Evolutionary conservation across 2,329 filamentous ascomycete species (phyloP).

Genomic region (Alternaria sp.): DNA sequence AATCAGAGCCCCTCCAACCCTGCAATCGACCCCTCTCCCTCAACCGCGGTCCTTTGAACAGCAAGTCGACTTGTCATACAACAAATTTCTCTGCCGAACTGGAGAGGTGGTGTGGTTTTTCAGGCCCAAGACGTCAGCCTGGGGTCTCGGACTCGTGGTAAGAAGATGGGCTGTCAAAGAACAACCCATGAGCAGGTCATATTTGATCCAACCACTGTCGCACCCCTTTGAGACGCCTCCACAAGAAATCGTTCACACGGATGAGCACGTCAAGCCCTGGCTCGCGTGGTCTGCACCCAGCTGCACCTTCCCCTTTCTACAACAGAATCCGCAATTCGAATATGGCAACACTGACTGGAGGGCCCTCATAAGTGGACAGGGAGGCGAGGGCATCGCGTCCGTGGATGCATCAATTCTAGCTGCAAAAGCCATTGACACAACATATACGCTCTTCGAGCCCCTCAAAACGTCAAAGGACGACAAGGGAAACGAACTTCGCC

Average conservation of each 20-base stretch:
- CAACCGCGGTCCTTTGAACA: slow-evolving; percentile 58
- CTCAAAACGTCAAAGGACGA: slow-evolving; percentile 49
- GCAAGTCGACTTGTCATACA: slow-evolving; percentile 58
- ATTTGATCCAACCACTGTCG: slow-evolving; percentile 61
- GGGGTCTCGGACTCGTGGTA: slow-evolving; percentile 63
- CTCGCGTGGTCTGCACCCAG: slow-evolving; percentile 65
- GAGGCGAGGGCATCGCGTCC: slow-evolving; percentile 59
- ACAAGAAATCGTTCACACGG: slow-evolving; percentile 55
- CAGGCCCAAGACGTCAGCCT: slow-evolving; percentile 56
- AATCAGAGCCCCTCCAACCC: slow-evolving; percentile 34
- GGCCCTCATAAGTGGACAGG: slow-evolving; percentile 53
- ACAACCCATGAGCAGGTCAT: slow-evolving; percentile 41
- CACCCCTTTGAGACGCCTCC: slow-evolving; percentile 54
- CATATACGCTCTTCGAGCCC: slow-evolving; percentile 63
- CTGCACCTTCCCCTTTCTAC: slow-evolving; percentile 59
- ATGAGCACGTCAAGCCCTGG: slow-evolving; percentile 63
- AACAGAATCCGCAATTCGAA: slow-evolving; percentile 49
- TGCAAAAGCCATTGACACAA: slow-evolving; percentile 64
- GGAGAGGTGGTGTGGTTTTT: slow-evolving; percentile 68
- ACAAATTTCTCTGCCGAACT: slow-evolving; percentile 61
- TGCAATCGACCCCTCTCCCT: slow-evolving; percentile 52
- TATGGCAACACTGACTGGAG: slow-evolving; percentile 64
- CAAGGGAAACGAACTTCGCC: slow-evolving; percentile 54
- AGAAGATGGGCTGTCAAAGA: slow-evolving; percentile 55
- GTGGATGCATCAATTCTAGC: slow-evolving; percentile 68